Evolutionary conservation across 257 asterid species (phyloP), one percentile per base, ranked within the genome.

Genomic region (Phtheirospermum japonicum): DNA sequence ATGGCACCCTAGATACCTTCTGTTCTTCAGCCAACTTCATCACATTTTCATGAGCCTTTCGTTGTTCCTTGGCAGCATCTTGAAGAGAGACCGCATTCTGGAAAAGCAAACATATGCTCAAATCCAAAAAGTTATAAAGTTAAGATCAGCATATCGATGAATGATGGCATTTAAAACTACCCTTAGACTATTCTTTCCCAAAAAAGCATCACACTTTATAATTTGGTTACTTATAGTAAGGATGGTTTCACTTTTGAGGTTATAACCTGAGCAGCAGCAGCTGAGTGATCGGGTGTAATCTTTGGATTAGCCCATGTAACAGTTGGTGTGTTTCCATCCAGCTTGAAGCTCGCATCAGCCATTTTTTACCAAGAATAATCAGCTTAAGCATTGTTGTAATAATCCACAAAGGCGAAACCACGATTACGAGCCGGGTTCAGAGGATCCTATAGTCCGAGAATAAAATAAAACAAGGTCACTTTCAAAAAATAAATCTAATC

Each of bases 361-460:
- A 91, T 79, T 75, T 80, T 77, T 75, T 78, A 87, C 82, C 89
- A 73, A 17, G 96, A 84, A 76, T 82, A 88, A 70, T 91, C 96
- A 71, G 98, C 98, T 78, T 96, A 91, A 8, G 94, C 96, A 78
- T 86, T 85, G 80, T 91, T 88, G 84, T 84, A 86, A 77, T 88
- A 91, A 65, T 88, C 98, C 64, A 91, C 91, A 71, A 91, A 91
- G 56, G 96, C 95, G 81, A 91, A 91, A 58, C 98, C 98, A 54
- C 96, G 94, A 71, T 88, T 91, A 42, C 92, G 89, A 56, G 83
- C 69, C 7, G 95, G 87, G 69, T 75, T 84, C 75, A 82, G 95
- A 71, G 96, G 94, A 71, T 91, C 98, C 98, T 91, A 83, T 40
- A n/a, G n/a, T n/a, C n/a, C n/a, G n/a, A n/a, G n/a, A n/a, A n/a